Conservation (phyloP, 768 basidiomycete genomes). For the Lentinula sp. region DNA sequence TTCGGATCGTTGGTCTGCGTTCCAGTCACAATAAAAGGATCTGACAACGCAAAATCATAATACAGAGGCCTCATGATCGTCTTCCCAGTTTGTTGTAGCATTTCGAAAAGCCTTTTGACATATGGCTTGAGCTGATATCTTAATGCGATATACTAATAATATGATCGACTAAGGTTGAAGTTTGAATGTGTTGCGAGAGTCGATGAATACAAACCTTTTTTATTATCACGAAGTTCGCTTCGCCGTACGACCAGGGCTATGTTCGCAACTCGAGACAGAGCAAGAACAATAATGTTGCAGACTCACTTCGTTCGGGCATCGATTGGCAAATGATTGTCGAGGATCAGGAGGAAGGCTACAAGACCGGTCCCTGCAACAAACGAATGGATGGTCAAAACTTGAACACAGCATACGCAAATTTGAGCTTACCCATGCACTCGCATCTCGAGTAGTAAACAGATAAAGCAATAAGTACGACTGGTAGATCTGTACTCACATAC, state of each 20-base stretch:
- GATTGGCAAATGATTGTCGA: conserved; percentile 21
- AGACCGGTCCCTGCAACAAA: conserved; percentile 15
- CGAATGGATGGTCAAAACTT: neutral
- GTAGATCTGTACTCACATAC: conserved; percentile 17
- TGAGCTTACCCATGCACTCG: conserved; percentile 22
- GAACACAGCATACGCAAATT: neutral
- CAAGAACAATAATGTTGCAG: neutral
- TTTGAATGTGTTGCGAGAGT: neutral
- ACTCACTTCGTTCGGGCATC: conserved; percentile 27
- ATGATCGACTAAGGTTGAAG: neutral
- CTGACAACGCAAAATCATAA: conserved; percentile 25
- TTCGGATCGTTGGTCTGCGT: conserved; percentile 21
- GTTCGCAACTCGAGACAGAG: neutral
- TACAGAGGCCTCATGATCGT: conserved; percentile 27
- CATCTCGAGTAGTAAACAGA: conserved; percentile 11
- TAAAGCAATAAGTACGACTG: neutral
- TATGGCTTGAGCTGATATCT: conserved; percentile 29
- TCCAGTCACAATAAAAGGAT: conserved; percentile 18
- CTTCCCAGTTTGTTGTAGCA: conserved; percentile 23
- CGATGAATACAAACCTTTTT: conserved; percentile 18
- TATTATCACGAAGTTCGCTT: conserved; percentile 26
- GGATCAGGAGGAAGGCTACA: conserved; percentile 19
- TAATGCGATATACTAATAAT: conserved; percentile 24
- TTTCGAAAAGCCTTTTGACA: conserved; percentile 22
- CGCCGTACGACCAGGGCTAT: conserved; percentile 32